phyloP scores from a whole-genome alignment of 306 rosid species.

The Quercus ilex region DNA sequence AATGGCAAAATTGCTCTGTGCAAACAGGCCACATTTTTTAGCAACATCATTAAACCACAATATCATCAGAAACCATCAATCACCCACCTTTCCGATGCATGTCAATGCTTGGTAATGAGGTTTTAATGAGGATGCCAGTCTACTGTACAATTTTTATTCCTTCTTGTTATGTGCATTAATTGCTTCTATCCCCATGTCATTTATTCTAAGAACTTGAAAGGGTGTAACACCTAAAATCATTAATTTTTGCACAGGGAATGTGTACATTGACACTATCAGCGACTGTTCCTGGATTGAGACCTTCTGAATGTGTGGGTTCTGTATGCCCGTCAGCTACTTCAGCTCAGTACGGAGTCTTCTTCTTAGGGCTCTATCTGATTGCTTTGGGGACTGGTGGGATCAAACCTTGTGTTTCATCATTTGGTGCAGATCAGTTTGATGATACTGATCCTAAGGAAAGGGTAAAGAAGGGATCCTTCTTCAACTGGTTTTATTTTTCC shows the following conservation, averaged over 20 bases:
- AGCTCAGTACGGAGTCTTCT: constrained; percentile 81
- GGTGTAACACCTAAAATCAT: constrained; percentile 15
- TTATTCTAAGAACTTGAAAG: constrained; percentile 4
- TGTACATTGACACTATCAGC: constrained; percentile 93
- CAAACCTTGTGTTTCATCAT: constrained; percentile 92
- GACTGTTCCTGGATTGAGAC: constrained; percentile 65
- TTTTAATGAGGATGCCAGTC: background rate
- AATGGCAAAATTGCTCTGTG: background rate
- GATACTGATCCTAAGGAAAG: constrained; percentile 85
- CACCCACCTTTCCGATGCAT: constrained; percentile 6
- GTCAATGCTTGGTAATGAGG: background rate
- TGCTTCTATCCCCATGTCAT: constrained; percentile 3
- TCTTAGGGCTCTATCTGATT: constrained; percentile 88
- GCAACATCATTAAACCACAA: background rate
- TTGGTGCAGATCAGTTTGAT: constrained; percentile 98
- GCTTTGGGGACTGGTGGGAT: constrained; percentile 98
- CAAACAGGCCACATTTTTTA: background rate
- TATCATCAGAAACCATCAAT: background rate
- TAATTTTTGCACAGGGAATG: constrained; percentile 75
- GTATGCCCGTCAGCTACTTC: constrained; percentile 79
- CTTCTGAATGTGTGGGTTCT: constrained; percentile 61
- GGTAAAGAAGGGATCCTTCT: constrained; percentile 87
- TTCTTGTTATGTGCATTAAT: constrained; percentile 1
- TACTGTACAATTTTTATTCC: background rate
- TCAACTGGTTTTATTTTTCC: constrained; percentile 97